phyloP scores from a whole-genome alignment of 805 yeast species.

The Barnettozyma pratensis region DNA sequence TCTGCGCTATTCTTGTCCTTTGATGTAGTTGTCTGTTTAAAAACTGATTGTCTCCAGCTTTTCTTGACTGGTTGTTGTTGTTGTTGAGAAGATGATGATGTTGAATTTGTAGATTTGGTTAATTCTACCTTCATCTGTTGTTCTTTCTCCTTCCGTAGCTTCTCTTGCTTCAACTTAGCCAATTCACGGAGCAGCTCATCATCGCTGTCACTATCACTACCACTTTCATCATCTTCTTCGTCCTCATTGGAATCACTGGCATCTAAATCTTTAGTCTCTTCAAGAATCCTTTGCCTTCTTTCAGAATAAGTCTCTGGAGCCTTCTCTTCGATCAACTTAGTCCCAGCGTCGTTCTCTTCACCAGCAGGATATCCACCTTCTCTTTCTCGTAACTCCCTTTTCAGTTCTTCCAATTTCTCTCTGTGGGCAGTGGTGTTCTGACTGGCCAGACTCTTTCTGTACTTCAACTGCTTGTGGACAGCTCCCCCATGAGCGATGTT shows the following conservation, averaged over 20 bases:
- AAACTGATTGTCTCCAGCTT: slow-evolving; percentile 33
- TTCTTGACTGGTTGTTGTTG: slow-evolving; percentile 13
- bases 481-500: slow-evolving; percentile 27
- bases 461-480: slow-evolving; percentile 50
- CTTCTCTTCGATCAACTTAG: slow-evolving; percentile 8
- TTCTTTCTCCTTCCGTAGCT: slow-evolving; percentile 23
- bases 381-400: slow-evolving; percentile 13
- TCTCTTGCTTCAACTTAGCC: slow-evolving; percentile 32
- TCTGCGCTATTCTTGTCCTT: slow-evolving; percentile 19
- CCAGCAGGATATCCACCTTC: slow-evolving; percentile 16
- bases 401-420: slow-evolving; percentile 18
- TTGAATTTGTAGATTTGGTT: slow-evolving; percentile 16
- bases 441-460: slow-evolving; percentile 24
- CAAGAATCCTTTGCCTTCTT: slow-evolving; percentile 12
- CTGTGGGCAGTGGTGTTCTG: slow-evolving; percentile 7
- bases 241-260: slow-evolving; percentile 28
- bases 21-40: slow-evolving; percentile 22
- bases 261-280: slow-evolving; percentile 9
- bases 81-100: slow-evolving; percentile 25
- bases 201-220: slow-evolving; percentile 36
- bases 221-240: slow-evolving; percentile 35
- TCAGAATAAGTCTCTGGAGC: slow-evolving; percentile 9
- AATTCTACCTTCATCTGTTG: slow-evolving; percentile 21
- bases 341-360: neutral
- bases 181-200: slow-evolving; percentile 40